Evolutionary conservation across 768 basidiomycete genomes (phyloP).

Genomic region (Boletus reticulatus): DNA sequence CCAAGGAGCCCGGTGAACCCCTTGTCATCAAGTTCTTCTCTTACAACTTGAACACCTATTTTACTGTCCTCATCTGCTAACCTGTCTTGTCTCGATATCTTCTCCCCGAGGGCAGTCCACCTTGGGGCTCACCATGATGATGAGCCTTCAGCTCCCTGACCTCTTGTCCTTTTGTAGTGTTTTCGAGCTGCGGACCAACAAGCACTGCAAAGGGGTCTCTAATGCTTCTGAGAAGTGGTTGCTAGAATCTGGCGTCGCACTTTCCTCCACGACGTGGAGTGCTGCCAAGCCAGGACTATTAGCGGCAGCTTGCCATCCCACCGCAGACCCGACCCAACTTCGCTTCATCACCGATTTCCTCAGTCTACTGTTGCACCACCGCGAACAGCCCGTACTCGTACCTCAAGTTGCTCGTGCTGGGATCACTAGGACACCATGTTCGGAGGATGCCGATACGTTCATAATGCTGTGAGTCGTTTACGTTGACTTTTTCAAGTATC

Average conservation of each 20-base stretch:
- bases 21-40: background rate
- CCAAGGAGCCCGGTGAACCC: background rate
- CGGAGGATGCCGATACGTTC: constrained; percentile 11
- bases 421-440: background rate
- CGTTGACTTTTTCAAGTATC: background rate
- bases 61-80: background rate
- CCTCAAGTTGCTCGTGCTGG: too few species aligned
- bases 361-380: constrained; percentile 40
- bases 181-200: constrained; percentile 29
- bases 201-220: constrained; percentile 27
- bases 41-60: constrained; percentile 10
- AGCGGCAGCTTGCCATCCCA: constrained; percentile 58
- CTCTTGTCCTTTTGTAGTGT: constrained; percentile 21
- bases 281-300: constrained; percentile 47
- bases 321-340: constrained; percentile 55
- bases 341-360: constrained; percentile 50
- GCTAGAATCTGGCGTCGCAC: constrained; percentile 16
- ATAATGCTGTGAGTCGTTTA: constrained; percentile 18
- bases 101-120: background rate
- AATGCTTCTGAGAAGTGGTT: constrained; percentile 31
- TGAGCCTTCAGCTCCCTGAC: constrained; percentile 32
- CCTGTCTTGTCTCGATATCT: background rate
- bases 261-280: constrained; percentile 23
- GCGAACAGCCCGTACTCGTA: constrained; percentile 21
- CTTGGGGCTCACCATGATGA: constrained; percentile 12